Base-by-base conservation (phyloP, 371 early-diverging fungal species). In the Mycotypha africana region DNA sequence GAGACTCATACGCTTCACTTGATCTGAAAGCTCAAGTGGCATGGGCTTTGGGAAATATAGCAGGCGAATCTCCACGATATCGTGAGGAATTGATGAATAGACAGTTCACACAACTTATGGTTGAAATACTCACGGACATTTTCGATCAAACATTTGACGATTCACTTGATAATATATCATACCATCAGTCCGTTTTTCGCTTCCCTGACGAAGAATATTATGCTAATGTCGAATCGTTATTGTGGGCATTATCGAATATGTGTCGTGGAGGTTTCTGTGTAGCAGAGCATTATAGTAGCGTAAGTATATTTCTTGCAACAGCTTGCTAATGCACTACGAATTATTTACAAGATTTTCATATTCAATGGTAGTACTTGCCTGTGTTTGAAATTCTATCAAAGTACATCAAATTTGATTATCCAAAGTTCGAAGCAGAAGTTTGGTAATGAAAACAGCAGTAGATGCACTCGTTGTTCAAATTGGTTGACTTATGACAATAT, bases 31-130 rank as follows among this genome's bases (percentile, higher is more conserved):
- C 71, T 12, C 81, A 78, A 53, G 65, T 59, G 19, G 70, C 65
- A 11, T 74, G 74, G 74, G 70, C 74, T n/a, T 51, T 74, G 17
- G 67, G 68, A 9, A 74, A 74, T 38, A 53, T 74, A 49, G 74
- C 74, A 6, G 74, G 74, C 0, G 73, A 58, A 47, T 59, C 70
- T 2, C 39, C 65, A 7, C 16, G n/a, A n/a, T 52, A 62, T 12
- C 61, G 73, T 11, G 64, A 73, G 37, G 42, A 53, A 10, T 26
- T 73, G 16, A 49, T 67, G 45, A 43, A 36, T 21, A 56, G 56
- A 16, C 47, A 55, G 1, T 45, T 49, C 23, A 49, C 53, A 20
- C 14, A 23, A 19, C 23, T 46, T 12, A 51, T 65, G 11, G 55
- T 57, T 3, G 36, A 39, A 1, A 37, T 60, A 3, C 41, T 64